These are phyloP conservation scores for Pyrenophora seminiperda DNA, from an alignment of 2,329 filamentous ascomycete genomes.

Conservation along the genomic window DNA sequence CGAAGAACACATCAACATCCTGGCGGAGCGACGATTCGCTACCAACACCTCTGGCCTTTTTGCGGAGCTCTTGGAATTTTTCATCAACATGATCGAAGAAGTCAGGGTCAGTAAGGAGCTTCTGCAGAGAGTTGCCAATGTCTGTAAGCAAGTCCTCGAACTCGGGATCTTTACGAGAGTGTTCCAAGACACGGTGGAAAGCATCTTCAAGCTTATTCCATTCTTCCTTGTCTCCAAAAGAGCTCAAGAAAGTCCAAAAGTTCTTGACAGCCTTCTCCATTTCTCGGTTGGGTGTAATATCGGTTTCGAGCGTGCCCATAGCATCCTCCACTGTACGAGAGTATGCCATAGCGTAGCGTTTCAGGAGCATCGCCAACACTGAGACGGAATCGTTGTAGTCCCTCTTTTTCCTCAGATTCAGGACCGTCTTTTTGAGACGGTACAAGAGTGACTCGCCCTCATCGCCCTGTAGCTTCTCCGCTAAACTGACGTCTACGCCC, in stretches of 20 bases:
- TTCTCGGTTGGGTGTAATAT: conserved; percentile 73
- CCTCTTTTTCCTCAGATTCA: conserved; percentile 72
- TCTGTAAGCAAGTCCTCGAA: conserved; percentile 80
- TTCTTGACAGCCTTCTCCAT: conserved; percentile 77
- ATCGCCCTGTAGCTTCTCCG: conserved; percentile 72
- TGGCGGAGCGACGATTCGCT: conserved; percentile 70
- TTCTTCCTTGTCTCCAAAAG: conserved; percentile 73
- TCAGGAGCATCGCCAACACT: conserved; percentile 73
- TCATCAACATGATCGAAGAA: conserved; percentile 80
- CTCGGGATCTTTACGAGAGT: conserved; percentile 77
- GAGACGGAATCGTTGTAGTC: conserved; percentile 90
- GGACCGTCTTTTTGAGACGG: conserved; percentile 76
- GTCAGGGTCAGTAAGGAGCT: conserved; percentile 80
- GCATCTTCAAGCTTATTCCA: conserved; percentile 77
- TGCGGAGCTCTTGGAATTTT: conserved; percentile 64
- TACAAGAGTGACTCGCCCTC: conserved; percentile 74
- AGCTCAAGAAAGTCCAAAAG: conserved; percentile 79
- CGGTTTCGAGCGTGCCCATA: conserved; percentile 68
- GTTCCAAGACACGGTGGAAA: conserved; percentile 72
- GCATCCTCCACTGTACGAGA: conserved; percentile 73
- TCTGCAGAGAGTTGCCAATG: conserved; percentile 74
- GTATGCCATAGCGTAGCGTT: conserved; percentile 79
- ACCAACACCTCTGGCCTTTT: conserved; percentile 63
- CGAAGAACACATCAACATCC: conserved; percentile 74
- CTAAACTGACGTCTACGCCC: conserved; percentile 71